Base-by-base conservation (phyloP, 495 filamentous ascomycete species). In the Thermothielavioides terrestris region DNA sequence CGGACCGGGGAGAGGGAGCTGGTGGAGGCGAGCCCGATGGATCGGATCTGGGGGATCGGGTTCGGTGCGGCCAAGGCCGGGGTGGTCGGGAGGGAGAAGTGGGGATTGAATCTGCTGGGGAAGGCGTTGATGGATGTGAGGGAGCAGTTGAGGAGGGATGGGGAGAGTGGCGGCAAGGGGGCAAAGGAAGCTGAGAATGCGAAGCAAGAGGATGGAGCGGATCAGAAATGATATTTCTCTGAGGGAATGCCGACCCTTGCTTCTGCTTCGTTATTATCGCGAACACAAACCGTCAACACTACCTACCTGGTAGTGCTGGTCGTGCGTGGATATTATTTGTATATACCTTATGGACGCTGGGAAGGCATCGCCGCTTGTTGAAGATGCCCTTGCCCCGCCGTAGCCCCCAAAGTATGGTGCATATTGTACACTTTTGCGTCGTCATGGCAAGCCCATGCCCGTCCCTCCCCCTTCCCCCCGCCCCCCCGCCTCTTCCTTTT, bases 61-160 rank as follows among this genome's bases (percentile, higher is more conserved):
- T 83, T 79, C 60, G 63, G 54, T 2, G 71, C 69, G 26, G 65
- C 56, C 23, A 68, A 70, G 52, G 81, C 80, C 0, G 68, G 60
- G 44, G 45, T 14, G 8, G 75, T 67, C 52, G 67, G 77, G 22
- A 54, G 59, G 17, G 53, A 27, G 34, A 46, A 64, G 34, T 87
- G 84, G 83, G 83, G 84, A 37, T 47, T 75, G 65, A 88, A 87
- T 66, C 59, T 86, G 50, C 58, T 87, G 53, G 83, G 84, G 5
- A 82, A 81, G 66, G 64, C 57, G 38, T 49, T 68, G 44, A 66
- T 69, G 65, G 56, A 52, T 10, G 63, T 66, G 28, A 58, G 81
- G 53, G 73, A 71, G 63, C 52, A 66, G 54, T 70, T 81, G 23
- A 65, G 73, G 54, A 56, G 58, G 23, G 70, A 67, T 56, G 59